phyloP scores from a whole-genome alignment of 306 rosid genomes.

The Vigna trinervia region DNA sequence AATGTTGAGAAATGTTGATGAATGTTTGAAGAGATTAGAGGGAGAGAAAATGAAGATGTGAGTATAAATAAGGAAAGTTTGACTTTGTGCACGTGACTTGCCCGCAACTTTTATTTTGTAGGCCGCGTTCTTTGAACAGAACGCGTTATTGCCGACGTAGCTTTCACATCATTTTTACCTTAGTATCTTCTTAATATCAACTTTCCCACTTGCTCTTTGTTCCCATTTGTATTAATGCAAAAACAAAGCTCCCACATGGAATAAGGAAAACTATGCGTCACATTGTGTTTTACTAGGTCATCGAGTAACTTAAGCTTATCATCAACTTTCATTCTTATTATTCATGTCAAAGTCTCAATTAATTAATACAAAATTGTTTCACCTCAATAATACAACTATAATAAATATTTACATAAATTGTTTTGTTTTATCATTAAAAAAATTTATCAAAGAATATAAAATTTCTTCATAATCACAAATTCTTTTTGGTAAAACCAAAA shows the following conservation, averaged over 20 bases:
- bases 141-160: constrained; percentile 52
- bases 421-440: too few species aligned
- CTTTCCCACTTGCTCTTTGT: constrained; percentile 34
- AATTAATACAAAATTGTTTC: too few species aligned
- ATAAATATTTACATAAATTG: too few species aligned
- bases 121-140: constrained; percentile 40
- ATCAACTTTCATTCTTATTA: not conserved
- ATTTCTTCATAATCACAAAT: too few species aligned
- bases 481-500: too few species aligned
- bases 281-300: not conserved
- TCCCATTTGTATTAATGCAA: constrained; percentile 30
- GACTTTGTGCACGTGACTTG: constrained; percentile 46
- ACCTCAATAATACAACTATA: too few species aligned
- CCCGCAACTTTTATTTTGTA: constrained; percentile 8
- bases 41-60: constrained; percentile 16
- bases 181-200: not conserved
- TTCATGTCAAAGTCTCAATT: too few species aligned
- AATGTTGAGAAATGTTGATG: not conserved
- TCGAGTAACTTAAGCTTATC: not conserved
- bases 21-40: not conserved
- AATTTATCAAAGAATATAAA: too few species aligned
- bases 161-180: not conserved
- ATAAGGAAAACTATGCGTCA: not conserved
- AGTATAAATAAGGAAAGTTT: constrained; percentile 34
- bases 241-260: not conserved